Evolutionary conservation across 768 basidiomycete genomes (phyloP).

Genomic region (Amanita subjunquillea): DNA sequence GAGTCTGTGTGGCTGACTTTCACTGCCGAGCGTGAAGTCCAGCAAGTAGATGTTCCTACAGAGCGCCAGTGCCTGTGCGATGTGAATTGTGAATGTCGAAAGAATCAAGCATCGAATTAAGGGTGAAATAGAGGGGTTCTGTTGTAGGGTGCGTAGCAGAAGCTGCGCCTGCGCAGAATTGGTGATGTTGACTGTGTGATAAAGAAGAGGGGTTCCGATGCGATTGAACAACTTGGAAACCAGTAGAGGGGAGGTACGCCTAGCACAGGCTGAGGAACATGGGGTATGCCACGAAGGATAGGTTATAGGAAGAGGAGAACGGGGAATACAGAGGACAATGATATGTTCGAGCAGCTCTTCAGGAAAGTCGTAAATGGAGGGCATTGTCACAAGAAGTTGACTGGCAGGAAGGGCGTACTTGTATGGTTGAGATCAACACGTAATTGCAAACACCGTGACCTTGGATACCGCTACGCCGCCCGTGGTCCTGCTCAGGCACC

Average conservation of each 20-base stretch:
- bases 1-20: slow-evolving; percentile 20
- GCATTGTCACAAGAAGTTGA: not conserved
- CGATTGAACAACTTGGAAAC: slow-evolving; percentile 42
- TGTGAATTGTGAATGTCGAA: slow-evolving; percentile 3
- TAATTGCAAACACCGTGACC: not conserved
- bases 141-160: slow-evolving; percentile 25
- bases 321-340: slow-evolving; percentile 16
- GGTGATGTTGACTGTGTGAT: slow-evolving; percentile 38
- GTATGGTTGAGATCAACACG: not conserved
- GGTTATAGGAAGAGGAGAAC: slow-evolving; percentile 14
- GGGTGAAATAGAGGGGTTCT: slow-evolving; percentile 24
- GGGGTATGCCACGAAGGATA: slow-evolving; percentile 15
- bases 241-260: slow-evolving; percentile 33
- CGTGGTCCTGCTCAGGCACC: not conserved
- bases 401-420: not conserved
- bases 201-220: slow-evolving; percentile 48
- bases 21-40: slow-evolving; percentile 27
- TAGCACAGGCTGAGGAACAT: slow-evolving; percentile 6
- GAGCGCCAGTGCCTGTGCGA: slow-evolving; percentile 25
- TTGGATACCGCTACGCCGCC: too few relatives aligned
- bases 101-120: slow-evolving; percentile 19
- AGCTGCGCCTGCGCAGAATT: slow-evolving; percentile 29
- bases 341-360: slow-evolving; percentile 26
- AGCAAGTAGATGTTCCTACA: slow-evolving; percentile 16
- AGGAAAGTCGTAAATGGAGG: slow-evolving; percentile 16